Evolutionary conservation across 257 asterid species (phyloP), one percentile per base, ranked within the genome.

Genomic region (Solanum habrochaites): DNA sequence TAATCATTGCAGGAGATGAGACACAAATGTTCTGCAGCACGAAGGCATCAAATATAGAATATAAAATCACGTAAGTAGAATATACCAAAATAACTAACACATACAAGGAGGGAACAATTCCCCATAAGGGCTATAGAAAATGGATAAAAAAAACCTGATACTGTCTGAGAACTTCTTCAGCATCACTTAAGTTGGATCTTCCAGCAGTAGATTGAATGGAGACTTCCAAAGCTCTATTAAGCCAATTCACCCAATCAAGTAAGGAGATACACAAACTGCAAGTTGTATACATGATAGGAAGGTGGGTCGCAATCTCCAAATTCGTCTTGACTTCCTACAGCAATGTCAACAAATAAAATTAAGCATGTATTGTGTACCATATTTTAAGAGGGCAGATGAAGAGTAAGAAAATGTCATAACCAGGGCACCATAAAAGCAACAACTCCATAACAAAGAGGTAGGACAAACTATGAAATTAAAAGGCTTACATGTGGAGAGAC

Each of bases 261-360:
- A 96, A 81, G 40, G 89, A 89, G 85, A 83, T 74, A 86, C 91
- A 91, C 86, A 94, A 83, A 88, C 91, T 85, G 92, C 90, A 87
- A 66, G 97, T 92, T 86, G 90, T 89, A 88, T 88, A 91, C 35
- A 86, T 77, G 85, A 66, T 88, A 58, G 98, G 96, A 85, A 93
- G 91, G 87, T 72, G 89, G 74, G 87, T 86, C 20, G 95, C 94
- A 75, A 92, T 88, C 86, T 92, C 93, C 90, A 95, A 87, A 91
- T 89, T 90, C 90, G 88, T 90, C 90, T 89, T 93, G 88, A 95
- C 95, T 85, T 95, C 99, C 98, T 96, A 90, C 86, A 78, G 39
- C 40, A 85, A 81, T 47, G 45, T 66, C 70, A 43, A 31, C 56
- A 67, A 85, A 89, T 39, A 31, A 86, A 66, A 82, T 12, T 70